Conservation (phyloP, 139 green algal species). For the Asterochloris erici region DNA sequence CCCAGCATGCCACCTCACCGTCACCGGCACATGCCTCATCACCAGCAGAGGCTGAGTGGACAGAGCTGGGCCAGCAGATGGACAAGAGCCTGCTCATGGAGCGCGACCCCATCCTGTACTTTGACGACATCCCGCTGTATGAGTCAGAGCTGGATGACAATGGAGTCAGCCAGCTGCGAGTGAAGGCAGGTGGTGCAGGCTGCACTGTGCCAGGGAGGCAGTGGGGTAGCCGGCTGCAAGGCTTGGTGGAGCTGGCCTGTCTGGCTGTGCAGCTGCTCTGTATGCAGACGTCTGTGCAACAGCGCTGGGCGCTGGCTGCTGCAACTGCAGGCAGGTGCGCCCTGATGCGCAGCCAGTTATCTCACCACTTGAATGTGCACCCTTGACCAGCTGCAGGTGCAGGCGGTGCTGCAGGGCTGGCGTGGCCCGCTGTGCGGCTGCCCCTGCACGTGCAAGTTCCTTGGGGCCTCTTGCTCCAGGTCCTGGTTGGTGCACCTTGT, state of each 20-base stretch:
- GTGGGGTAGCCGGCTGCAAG: neutral
- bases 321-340: neutral
- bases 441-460: neutral
- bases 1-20: neutral
- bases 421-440: neutral
- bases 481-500: no score
- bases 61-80: constrained; percentile 35
- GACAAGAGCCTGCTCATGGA: constrained; percentile 73
- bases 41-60: constrained; percentile 21
- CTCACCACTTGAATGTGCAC: no score
- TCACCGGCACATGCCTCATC: neutral
- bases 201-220: neutral
- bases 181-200: constrained; percentile 27
- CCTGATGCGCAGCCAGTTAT: neutral
- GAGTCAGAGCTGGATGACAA: constrained; percentile 94
- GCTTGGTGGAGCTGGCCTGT: no score
- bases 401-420: neutral
- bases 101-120: constrained; percentile 88
- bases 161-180: constrained; percentile 53
- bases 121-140: constrained; percentile 78
- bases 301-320: neutral
- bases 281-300: neutral
- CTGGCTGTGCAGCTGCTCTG: neutral
- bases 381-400: neutral
- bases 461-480: neutral